Conservation (phyloP, 169 alveolate species). For the Plasmodium inui region DNA sequence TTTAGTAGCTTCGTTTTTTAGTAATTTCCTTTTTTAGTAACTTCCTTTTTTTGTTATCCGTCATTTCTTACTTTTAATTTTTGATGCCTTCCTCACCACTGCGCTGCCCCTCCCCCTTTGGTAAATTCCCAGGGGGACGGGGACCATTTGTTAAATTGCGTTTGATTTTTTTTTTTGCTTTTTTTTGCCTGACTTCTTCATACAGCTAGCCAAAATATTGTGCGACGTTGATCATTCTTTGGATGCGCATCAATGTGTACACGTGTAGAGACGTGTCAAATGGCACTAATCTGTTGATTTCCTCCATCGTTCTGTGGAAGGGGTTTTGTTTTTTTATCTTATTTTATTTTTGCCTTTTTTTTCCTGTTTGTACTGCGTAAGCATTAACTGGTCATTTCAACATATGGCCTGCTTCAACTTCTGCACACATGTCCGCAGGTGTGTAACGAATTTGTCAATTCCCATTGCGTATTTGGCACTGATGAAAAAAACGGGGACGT, state of each 20-base stretch:
- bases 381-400: slow-evolving; percentile 3
- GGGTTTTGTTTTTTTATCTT: neutral
- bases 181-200: slow-evolving; percentile 4
- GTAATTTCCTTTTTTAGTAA: neutral
- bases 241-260: neutral
- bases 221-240: neutral
- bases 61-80: neutral
- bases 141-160: neutral
- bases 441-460: slow-evolving; percentile 36
- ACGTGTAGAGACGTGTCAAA: slow-evolving; percentile 8
- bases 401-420: slow-evolving; percentile 21
- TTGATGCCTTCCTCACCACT: neutral
- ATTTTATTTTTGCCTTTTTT: neutral
- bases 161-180: neutral
- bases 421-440: slow-evolving; percentile 32
- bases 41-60: neutral
- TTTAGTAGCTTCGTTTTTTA: neutral
- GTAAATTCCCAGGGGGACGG: neutral
- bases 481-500: slow-evolving; percentile 38
- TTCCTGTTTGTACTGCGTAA: slow-evolving; percentile 6
- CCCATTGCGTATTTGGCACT: slow-evolving; percentile 73
- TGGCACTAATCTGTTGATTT: slow-evolving; percentile 7
- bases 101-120: neutral
- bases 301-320: neutral
- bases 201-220: slow-evolving; percentile 9